Conservation (phyloP, 1,284 basidiomycete species). For the Trichosporon asahii region DNA sequence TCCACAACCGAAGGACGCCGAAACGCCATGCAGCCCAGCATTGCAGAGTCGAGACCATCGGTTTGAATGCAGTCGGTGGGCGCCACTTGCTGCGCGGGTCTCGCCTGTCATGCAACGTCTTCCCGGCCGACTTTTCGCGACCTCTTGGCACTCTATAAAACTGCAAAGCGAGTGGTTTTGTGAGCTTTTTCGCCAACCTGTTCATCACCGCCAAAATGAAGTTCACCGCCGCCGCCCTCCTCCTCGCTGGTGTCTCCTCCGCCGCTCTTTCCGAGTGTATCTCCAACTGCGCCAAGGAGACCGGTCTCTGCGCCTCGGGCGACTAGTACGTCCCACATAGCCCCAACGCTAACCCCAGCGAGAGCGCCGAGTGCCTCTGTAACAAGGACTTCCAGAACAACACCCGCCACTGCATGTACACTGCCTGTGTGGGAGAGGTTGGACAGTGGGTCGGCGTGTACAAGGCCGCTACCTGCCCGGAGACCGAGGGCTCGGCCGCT, state of each 20-base stretch:
- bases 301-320: background rate
- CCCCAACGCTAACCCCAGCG: background rate
- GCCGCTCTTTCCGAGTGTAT: slow-evolving; percentile 12
- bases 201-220: slow-evolving; percentile 21
- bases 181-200: no score
- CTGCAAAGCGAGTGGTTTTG: no score
- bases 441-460: background rate
- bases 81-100: background rate
- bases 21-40: background rate
- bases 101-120: no score
- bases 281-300: slow-evolving; percentile 9
- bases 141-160: background rate
- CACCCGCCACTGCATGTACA: slow-evolving; percentile 14
- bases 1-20: background rate
- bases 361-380: slow-evolving; percentile 12
- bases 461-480: slow-evolving; percentile 1
- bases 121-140: background rate
- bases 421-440: slow-evolving; percentile 6
- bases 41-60: background rate
- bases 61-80: background rate
- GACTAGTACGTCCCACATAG: background rate
- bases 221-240: slow-evolving; percentile 19
- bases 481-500: background rate
- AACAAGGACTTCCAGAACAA: background rate
- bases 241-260: slow-evolving; percentile 24